These are phyloP conservation scores for Pilasporangium apinafurcum DNA, from an alignment of 352 stramenopile species.

Conservation along the genomic window DNA sequence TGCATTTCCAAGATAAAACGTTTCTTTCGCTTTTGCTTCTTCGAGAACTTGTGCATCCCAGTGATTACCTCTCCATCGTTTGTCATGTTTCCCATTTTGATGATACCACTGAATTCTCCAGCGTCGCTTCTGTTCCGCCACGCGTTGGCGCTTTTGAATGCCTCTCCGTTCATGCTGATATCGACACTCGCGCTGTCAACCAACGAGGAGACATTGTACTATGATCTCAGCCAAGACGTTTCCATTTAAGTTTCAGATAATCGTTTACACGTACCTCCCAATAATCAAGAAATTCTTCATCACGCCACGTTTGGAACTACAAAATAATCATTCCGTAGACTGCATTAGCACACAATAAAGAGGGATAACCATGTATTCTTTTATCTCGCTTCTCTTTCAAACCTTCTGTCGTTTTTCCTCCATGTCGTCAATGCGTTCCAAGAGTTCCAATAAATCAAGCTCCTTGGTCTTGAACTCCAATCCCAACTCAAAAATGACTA, in stretches of 20 bases:
- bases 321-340: conserved; percentile 1
- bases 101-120: conserved; percentile 47
- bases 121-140: conserved; percentile 42
- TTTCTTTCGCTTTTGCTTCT: conserved; percentile 34
- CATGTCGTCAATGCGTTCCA: conserved; percentile 21
- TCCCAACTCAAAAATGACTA: conserved; percentile 49
- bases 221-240: not conserved
- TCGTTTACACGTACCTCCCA: conserved; percentile 69
- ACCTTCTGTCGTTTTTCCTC: conserved; percentile 50
- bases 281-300: conserved; percentile 78
- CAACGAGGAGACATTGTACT: not conserved
- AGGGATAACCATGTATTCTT: not conserved
- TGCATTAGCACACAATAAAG: no score
- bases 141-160: conserved; percentile 16
- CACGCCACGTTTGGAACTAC: conserved; percentile 64
- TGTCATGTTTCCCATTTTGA: conserved; percentile 53
- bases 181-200: conserved; percentile 48
- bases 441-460: conserved; percentile 21
- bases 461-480: conserved; percentile 54
- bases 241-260: not conserved
- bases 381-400: conserved; percentile 4
- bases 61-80: conserved; percentile 36
- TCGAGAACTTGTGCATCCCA: conserved; percentile 45
- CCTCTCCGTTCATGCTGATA: conserved; percentile 33
- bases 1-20: conserved; percentile 41